These are phyloP conservation scores for Rhizopus stolonifer DNA, from an alignment of 371 early-diverging fungal species.

Conservation along the genomic window DNA sequence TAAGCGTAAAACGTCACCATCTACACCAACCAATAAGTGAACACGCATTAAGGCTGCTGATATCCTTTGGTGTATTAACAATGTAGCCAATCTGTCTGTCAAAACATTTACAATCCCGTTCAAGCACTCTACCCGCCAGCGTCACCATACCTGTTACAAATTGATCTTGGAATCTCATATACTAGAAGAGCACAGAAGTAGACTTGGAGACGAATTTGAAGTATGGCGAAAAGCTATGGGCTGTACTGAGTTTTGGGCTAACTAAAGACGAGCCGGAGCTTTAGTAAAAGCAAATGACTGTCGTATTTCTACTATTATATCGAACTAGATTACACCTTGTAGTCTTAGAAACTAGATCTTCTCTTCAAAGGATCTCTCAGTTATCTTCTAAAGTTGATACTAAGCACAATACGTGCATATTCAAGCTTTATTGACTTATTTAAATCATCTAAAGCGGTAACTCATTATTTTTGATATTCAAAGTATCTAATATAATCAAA, in stretches of 20 bases:
- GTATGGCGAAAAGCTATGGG: slow-evolving; percentile 10
- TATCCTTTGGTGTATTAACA: slow-evolving; percentile 12
- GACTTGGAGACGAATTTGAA: slow-evolving; percentile 15
- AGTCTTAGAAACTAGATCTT: too few relatives aligned
- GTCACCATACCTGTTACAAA: slow-evolving; percentile 1
- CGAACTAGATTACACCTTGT: too few relatives aligned
- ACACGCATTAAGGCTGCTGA: slow-evolving; percentile 10
- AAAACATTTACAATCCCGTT: slow-evolving; percentile 8
- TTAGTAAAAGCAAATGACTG: slow-evolving; percentile 10
- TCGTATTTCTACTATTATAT: too few relatives aligned
- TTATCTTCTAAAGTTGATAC: too few relatives aligned
- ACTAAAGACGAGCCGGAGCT: slow-evolving; percentile 6
- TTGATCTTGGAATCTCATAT: slow-evolving; percentile 4
- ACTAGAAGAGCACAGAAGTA: slow-evolving; percentile 11
- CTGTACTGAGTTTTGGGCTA: slow-evolving; percentile 14
- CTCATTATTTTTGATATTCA: too few relatives aligned
- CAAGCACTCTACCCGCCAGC: slow-evolving; percentile 9
- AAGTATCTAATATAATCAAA: too few relatives aligned
- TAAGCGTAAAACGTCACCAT: slow-evolving; percentile 1
- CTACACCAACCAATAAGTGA: background rate
- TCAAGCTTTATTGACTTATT: too few relatives aligned
- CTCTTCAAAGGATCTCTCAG: too few relatives aligned
- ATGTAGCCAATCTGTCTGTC: slow-evolving; percentile 23
- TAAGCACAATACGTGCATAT: too few relatives aligned
- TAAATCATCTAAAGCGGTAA: too few relatives aligned